Evolutionary conservation across 768 basidiomycete genomes (phyloP).

Genomic region (Daedaleopsis sinensis): DNA sequence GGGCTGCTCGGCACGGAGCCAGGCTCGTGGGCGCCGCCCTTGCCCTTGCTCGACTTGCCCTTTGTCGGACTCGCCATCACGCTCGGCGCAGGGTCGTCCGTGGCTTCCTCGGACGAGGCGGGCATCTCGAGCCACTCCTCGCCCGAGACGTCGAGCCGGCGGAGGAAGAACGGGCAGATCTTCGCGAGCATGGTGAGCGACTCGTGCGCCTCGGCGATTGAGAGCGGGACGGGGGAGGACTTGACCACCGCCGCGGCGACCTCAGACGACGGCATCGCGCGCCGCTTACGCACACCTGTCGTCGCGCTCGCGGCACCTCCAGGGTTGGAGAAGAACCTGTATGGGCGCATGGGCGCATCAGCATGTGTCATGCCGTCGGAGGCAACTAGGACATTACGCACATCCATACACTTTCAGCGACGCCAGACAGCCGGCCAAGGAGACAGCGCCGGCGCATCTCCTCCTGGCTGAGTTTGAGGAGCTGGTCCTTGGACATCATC

Average conservation of each 20-base stretch:
- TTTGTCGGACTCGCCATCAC: slow-evolving; percentile 47
- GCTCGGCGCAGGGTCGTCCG: slow-evolving; percentile 30
- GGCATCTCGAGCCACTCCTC: slow-evolving; percentile 66
- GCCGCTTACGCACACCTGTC: slow-evolving; percentile 67
- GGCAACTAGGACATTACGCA: slow-evolving; percentile 28
- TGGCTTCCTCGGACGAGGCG: slow-evolving; percentile 27
- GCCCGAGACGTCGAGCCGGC: slow-evolving; percentile 59
- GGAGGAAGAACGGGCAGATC: slow-evolving; percentile 83
- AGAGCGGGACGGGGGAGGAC: slow-evolving; percentile 81
- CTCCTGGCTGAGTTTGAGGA: slow-evolving; percentile 74
- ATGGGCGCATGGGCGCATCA: not conserved
- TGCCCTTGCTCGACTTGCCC: slow-evolving; percentile 43
- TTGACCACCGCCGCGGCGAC: slow-evolving; percentile 73
- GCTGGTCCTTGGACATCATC: slow-evolving; percentile 63
- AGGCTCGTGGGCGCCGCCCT: not conserved
- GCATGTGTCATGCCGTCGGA: not conserved
- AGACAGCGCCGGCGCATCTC: slow-evolving; percentile 77
- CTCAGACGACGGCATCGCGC: slow-evolving; percentile 67
- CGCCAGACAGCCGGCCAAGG: slow-evolving; percentile 73
- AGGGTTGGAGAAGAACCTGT: slow-evolving; percentile 75
- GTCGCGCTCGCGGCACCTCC: slow-evolving; percentile 44
- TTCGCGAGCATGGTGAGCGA: slow-evolving; percentile 66
- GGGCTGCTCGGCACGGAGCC: slow-evolving; percentile 26
- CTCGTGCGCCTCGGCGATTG: slow-evolving; percentile 75
- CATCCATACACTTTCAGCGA: slow-evolving; percentile 93